Evolutionary conservation across 208 protist species (phyloP).

Genomic region (Trypanosoma theileri): DNA sequence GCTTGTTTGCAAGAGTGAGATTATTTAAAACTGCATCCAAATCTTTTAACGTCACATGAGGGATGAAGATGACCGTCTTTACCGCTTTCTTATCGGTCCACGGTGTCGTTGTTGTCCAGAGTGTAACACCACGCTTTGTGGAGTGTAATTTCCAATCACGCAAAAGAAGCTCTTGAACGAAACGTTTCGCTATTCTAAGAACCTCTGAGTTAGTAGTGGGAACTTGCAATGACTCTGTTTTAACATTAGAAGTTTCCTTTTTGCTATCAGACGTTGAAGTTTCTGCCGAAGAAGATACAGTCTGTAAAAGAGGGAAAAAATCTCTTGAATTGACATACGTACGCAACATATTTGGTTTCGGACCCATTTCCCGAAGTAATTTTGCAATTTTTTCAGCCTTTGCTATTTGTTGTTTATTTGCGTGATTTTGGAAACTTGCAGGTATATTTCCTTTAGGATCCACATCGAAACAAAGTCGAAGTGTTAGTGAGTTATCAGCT

Average conservation of each 20-base stretch:
- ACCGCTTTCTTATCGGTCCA: constrained; percentile 33
- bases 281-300: constrained; percentile 17
- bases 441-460: constrained; percentile 32
- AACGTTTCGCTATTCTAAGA: constrained; percentile 21
- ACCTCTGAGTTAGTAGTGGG: constrained; percentile 1
- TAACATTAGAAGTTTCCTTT: background rate
- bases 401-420: constrained; percentile 7
- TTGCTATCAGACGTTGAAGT: constrained; percentile 7
- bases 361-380: constrained; percentile 30
- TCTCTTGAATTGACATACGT: constrained; percentile 40
- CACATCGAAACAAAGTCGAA: constrained; percentile 33
- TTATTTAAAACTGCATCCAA: constrained; percentile 35
- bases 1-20: constrained; percentile 19
- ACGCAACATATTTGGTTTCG: constrained; percentile 35
- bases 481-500: constrained; percentile 46
- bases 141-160: constrained; percentile 20
- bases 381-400: constrained; percentile 24
- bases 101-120: constrained; percentile 20
- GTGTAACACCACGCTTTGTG: constrained; percentile 17
- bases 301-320: constrained; percentile 39
- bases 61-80: constrained; percentile 28
- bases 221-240: background rate
- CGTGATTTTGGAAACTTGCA: constrained; percentile 2
- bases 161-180: constrained; percentile 34
- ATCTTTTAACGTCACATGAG: constrained; percentile 27